Base-by-base conservation (phyloP, 169 alveolate species). In the Plasmodium gonderi region DNA sequence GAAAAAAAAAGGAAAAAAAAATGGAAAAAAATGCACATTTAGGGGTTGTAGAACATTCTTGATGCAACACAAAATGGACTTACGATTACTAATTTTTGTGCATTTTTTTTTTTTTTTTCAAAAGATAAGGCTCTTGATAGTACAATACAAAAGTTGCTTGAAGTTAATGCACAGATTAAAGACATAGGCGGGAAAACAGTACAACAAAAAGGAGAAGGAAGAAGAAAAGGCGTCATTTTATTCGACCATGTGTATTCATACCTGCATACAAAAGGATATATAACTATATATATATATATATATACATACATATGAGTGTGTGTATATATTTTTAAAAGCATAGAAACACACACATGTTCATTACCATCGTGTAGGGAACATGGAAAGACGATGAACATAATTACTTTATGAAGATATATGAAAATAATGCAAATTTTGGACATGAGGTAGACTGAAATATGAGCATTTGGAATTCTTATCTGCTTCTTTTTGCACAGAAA, bases 151-250 rank as follows among this genome's bases (percentile, higher is more conserved):
- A 83, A 83, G 38, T 2, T 83, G n/a, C 64, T n/a, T 51, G 92
- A 83, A 72, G 64, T 38, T 14, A 83, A 74, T 26, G 65, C 49
- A 29, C 40, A 83, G 26, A 83, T 83, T 72, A 38, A 60, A 6
- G 54, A 36, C 60, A 83, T 83, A 45, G 92, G 92, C 40, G 92
- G 92, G 36, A 74, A 60, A 69, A 83, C 92, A 60, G 92, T 83
- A 83, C 75, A 45, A 7, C 12, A 54, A 38, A 83, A 26, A 82
- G 5, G 20, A 38, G 60, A 54, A 82, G 60, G 31, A 74, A 26
- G 8, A 33, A 36, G 17, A 69, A 23, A 33, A 33, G 26, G 8
- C 40, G 40, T 20, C 38, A 29, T n/a, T 60, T 60, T 23, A 60
- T 2, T 20, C 17, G 6, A 29, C 72, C 36, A 60, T 60, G 40